Evolutionary conservation across 2,329 filamentous ascomycete species (phyloP).

Genomic region (Chrysoporthe cubensis): DNA sequence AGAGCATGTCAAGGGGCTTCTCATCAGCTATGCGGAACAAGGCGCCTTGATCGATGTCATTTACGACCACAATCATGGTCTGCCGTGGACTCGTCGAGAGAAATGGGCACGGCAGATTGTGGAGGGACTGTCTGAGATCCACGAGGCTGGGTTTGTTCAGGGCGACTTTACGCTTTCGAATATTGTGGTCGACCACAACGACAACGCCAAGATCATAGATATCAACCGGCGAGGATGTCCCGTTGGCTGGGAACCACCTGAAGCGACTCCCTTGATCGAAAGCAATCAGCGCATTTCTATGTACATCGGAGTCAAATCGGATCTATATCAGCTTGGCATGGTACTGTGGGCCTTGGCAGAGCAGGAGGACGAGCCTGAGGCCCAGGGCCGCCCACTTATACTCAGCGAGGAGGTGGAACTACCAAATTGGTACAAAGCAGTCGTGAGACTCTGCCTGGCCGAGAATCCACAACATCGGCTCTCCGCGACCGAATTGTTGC

Average conservation of each 20-base stretch:
- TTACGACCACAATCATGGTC: conserved; percentile 70
- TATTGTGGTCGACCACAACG: conserved; percentile 84
- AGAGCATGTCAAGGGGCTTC: conserved; percentile 78
- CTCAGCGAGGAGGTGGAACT: conserved; percentile 63
- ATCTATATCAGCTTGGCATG: conserved; percentile 96
- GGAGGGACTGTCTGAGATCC: conserved; percentile 85
- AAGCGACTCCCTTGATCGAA: conserved; percentile 82
- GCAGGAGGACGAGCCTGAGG: conserved; percentile 88
- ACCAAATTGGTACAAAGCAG: conserved; percentile 76
- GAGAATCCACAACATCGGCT: conserved; percentile 72
- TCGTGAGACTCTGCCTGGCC: conserved; percentile 78
- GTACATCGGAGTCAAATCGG: conserved; percentile 98
- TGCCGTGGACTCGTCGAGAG: conserved; percentile 74
- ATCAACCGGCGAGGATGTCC: conserved; percentile 98
- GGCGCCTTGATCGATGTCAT: conserved; percentile 90
- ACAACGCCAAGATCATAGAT: conserved; percentile 95
- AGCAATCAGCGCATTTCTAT: conserved; percentile 90
- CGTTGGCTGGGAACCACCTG: conserved; percentile 95
- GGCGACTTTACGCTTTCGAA: conserved; percentile 97
- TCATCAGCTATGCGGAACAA: conserved; percentile 85
- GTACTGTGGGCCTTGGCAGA: conserved; percentile 90
- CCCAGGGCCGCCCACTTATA: conserved; percentile 70
- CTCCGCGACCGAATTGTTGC: conserved; percentile 73
- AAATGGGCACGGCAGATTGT: conserved; percentile 93
- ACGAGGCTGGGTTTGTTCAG: conserved; percentile 95